Evolutionary conservation across 192 early-diverging fungal species (phyloP).

Genomic region (Entomortierella lignicola): DNA sequence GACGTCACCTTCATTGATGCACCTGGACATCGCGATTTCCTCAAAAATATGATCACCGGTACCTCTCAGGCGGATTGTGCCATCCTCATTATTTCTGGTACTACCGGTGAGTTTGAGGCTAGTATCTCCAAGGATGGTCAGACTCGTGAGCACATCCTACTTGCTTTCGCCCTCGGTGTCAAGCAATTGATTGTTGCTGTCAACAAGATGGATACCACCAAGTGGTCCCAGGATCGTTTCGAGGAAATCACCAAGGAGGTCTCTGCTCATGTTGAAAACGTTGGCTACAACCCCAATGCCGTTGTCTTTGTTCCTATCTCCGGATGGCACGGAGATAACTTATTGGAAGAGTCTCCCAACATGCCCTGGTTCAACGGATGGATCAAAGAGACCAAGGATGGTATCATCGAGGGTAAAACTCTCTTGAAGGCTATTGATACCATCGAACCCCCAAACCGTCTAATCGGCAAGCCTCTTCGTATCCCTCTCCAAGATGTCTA

Average conservation of each 20-base stretch:
- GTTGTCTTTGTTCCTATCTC: constrained; percentile 98
- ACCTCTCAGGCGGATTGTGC: constrained; percentile 98
- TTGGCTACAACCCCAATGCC: constrained; percentile 92
- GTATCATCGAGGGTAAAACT: constrained; percentile 76
- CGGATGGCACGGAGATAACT: constrained; percentile 98
- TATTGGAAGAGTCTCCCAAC: constrained; percentile 92
- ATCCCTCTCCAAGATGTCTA: constrained; percentile 98
- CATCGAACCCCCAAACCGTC: constrained; percentile 91
- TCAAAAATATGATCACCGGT: constrained; percentile 99
- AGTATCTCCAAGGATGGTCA: constrained; percentile 99
- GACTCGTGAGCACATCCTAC: constrained; percentile 99
- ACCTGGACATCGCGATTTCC: constrained; percentile 99
- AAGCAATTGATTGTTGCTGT: constrained; percentile 98
- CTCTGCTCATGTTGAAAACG: constrained; percentile 95
- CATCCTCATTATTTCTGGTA: constrained; percentile 94
- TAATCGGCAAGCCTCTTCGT: constrained; percentile 94
- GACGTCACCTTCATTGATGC: constrained; percentile 99
- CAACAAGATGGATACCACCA: constrained; percentile 99
- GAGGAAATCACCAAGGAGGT: constrained; percentile 97
- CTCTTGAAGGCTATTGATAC: constrained; percentile 95
- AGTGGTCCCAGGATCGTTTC: constrained; percentile 95
- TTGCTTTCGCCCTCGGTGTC: constrained; percentile 98
- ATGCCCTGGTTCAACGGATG: constrained; percentile 99
- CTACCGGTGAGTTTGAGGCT: constrained; percentile 91
- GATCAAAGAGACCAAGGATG: constrained; percentile 90